Evolutionary conservation across 2,329 filamentous ascomycete species (phyloP).

Genomic region (Botryosphaeria dothidea): DNA sequence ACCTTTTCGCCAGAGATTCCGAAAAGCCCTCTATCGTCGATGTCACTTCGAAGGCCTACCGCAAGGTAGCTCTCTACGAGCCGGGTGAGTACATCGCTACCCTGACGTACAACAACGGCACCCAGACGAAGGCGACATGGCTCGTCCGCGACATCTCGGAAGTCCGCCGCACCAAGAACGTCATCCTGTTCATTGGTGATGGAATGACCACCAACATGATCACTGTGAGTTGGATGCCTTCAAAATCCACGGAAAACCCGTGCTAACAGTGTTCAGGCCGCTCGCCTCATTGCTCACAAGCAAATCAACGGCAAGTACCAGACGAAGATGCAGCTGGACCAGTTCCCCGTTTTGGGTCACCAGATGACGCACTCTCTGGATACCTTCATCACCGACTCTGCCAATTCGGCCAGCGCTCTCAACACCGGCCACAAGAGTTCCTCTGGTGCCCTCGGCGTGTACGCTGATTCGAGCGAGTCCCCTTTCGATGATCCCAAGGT

Average conservation of each 20-base stretch:
- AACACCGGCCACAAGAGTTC: slow-evolving; percentile 83
- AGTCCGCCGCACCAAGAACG: slow-evolving; percentile 77
- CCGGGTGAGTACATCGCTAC: slow-evolving; percentile 78
- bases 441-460: slow-evolving; percentile 80
- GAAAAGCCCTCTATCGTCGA: slow-evolving; percentile 72
- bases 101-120: slow-evolving; percentile 71
- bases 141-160: slow-evolving; percentile 69
- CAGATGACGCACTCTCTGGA: slow-evolving; percentile 88
- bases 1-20: slow-evolving; percentile 75
- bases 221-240: slow-evolving; percentile 39
- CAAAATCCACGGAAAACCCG: neutral
- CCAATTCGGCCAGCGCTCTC: slow-evolving; percentile 79
- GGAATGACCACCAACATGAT: slow-evolving; percentile 74
- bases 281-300: slow-evolving; percentile 78
- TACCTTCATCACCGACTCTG: slow-evolving; percentile 82
- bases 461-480: slow-evolving; percentile 73
- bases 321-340: slow-evolving; percentile 72
- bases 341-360: slow-evolving; percentile 83
- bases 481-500: slow-evolving; percentile 83
- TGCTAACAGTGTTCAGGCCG: slow-evolving; percentile 48
- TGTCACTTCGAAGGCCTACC: slow-evolving; percentile 77
- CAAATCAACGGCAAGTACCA: slow-evolving; percentile 83
- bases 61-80: slow-evolving; percentile 73
- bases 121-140: slow-evolving; percentile 75
- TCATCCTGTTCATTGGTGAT: slow-evolving; percentile 80